Percentiles rank a stretch among this genome's conserved stretches.
These are phyloP conservation scores for Ophiostoma montium DNA, from an alignment of 2,329 filamentous ascomycete genomes.

Conservation along the genomic window DNA sequence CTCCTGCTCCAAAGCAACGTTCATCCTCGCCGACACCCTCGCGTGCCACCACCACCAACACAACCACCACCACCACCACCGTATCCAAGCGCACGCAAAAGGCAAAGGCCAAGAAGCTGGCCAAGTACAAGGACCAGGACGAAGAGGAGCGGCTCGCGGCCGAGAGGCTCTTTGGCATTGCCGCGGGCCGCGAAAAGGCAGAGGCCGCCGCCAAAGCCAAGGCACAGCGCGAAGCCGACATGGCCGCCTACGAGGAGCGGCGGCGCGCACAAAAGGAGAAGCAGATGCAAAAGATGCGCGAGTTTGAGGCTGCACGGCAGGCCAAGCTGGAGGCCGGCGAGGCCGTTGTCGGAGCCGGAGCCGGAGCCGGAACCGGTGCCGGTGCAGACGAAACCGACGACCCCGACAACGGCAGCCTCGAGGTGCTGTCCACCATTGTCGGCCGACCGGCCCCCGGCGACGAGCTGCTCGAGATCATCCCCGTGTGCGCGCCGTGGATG, in stretches of 20 bases:
- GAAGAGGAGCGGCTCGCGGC: conserved; percentile 80
- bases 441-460: conserved; percentile 69
- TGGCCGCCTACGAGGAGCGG: conserved; percentile 57
- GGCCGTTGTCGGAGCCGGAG: conserved; percentile 40
- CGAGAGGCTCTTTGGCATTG: conserved; percentile 73
- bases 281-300: conserved; percentile 59
- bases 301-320: conserved; percentile 57
- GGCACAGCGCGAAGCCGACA: conserved; percentile 55
- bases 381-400: conserved; percentile 47
- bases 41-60: conserved; percentile 22
- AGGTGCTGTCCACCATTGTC: conserved; percentile 55
- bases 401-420: conserved; percentile 32
- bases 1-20: too few relatives aligned
- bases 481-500: conserved; percentile 50
- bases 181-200: conserved; percentile 49
- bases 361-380: conserved; percentile 33
- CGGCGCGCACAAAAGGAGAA: conserved; percentile 68
- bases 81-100: conserved; percentile 55
- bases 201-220: conserved; percentile 56
- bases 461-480: conserved; percentile 56
- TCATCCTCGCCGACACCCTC: conserved; percentile 10
- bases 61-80: conserved; percentile 28
- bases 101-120: conserved; percentile 74
- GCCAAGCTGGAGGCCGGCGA: conserved; percentile 45
- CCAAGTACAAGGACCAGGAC: conserved; percentile 90